Base-by-base conservation (phyloP, 495 filamentous ascomycete species). In the Cercophora newfieldiana region DNA sequence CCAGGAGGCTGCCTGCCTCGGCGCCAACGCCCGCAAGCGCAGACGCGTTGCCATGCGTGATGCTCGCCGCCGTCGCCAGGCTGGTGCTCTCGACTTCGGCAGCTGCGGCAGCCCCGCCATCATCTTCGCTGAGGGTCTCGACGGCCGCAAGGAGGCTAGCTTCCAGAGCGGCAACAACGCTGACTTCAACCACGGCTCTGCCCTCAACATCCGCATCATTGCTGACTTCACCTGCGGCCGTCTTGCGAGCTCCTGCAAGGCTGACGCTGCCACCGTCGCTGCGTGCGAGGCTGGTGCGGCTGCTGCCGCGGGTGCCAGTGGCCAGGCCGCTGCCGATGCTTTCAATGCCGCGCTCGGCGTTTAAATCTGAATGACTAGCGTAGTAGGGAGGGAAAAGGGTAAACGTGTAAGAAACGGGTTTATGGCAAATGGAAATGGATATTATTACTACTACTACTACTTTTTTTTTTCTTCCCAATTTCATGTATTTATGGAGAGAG, bases 151-250 rank as follows among this genome's bases (percentile, higher is more conserved):
- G 28, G 81, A 85, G 65, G 79, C 75, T 19, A 74, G 82, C 21
- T 88, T 86, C 74, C 75, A 81, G 53, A 77, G 81, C 31, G 80
- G 76, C 14, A 83, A 87, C 69, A 60, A 69, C 28, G 71, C 63
- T 25, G 81, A 83, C 69, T 90, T 88, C 79, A 80, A 80, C 67
- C 87, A 89, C 74, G 86, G 84, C 19, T 83, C 83, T 3, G 84
- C 85, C 0, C 77, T 83, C 31, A 83, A 82, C 59, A 87, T 88
- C 66, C 74, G 74, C 22, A 76, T 87, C 64, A 84, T 87, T 55
- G 79, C 80, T 7, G 68, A 74, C 65, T 85, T 88, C 72, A 86
- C 88, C 68, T 89, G 86, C 75, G 69, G 77, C 47, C 81, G 82
- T 60, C 77, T 89, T 16, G 59, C 65, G 3, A 80, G 75, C 77